Conservation (phyloP, 1,284 basidiomycete genomes). For the Somion occarium region DNA sequence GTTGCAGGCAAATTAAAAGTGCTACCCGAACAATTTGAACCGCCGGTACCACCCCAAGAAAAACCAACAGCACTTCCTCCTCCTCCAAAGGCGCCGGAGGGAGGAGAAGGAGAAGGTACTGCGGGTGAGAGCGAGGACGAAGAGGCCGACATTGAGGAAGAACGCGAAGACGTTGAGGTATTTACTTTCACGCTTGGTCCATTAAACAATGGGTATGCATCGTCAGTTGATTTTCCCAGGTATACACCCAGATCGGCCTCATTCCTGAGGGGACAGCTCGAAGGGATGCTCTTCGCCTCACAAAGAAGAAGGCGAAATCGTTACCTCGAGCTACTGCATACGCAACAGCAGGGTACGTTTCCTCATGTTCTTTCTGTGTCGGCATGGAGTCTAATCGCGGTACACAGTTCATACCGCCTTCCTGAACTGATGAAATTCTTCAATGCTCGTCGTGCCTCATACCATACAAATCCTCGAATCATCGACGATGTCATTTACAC, state of each 20-base stretch:
- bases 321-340: conserved; percentile 95
- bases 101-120: conserved; percentile 45
- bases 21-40: conserved; percentile 85
- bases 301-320: conserved; percentile 92
- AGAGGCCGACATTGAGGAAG: conserved; percentile 73
- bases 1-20: conserved; percentile 87
- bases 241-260: conserved; percentile 85
- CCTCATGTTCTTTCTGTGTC: not conserved
- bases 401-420: conserved; percentile 77
- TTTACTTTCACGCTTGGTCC: conserved; percentile 20
- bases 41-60: conserved; percentile 28
- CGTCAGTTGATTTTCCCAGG: conserved; percentile 36
- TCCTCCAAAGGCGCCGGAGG: conserved; percentile 21
- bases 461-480: conserved; percentile 78
- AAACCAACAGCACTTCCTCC: conserved; percentile 22
- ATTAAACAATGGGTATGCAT: conserved; percentile 9
- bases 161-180: conserved; percentile 61
- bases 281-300: conserved; percentile 84
- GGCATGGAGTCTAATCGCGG: conserved; percentile 1
- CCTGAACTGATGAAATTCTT: conserved; percentile 86
- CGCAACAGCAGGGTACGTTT: conserved; percentile 81
- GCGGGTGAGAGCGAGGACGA: conserved; percentile 69
- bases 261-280: conserved; percentile 94
- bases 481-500: conserved; percentile 84
- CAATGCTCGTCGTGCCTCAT: conserved; percentile 73